Base-by-base conservation (phyloP, 164 flowering plant species). In the Protea cynaroides region DNA sequence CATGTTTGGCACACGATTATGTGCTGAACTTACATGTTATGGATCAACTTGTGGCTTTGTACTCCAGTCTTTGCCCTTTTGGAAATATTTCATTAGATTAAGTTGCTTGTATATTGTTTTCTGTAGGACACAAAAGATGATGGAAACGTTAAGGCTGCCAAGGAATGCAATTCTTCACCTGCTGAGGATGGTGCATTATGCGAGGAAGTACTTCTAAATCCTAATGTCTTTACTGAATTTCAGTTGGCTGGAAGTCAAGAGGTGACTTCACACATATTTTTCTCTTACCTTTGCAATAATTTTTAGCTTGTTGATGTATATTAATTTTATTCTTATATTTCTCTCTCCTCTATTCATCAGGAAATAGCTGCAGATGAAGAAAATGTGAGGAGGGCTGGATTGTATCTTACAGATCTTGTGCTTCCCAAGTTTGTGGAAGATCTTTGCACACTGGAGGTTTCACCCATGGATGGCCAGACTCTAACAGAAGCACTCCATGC, bases 391-490 rank as follows among this genome's bases (percentile, higher is more conserved):
- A 86, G 86, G 75, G 96, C 73, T 59, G 82, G 92, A 72, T 65
- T 65, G 19, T 85, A 84, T 74, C 97, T 95, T 62, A 74, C 71
- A 61, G 84, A 90, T 71, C 82, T 76, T 53, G 91, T 90, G 57
- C 80, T 95, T 58, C 97, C 98, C 34, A 95, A 92, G 73, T 92
- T 92, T 65, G 78, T 88, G 25, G 82, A 92, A 73, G 99, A 95
- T 83, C 95, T 95, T 74, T 84, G 89, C 79, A 73, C 95, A 0
- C 92, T 95, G 71, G 99, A 95, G 81, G 98, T 90, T 66, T 90
- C 99, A 36, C 99, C 99, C 2, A 95, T 95, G 99, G 99, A 95
- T 79, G 99, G 99, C 34, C 98, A 92, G 70, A 92, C 99, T 56
- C 74, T 95, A 63, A 92, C 96, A 68, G 99, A 95, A 75, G 97